phyloP scores from a whole-genome alignment of 139 green algal genomes.

The Chlorella sp. region DNA sequence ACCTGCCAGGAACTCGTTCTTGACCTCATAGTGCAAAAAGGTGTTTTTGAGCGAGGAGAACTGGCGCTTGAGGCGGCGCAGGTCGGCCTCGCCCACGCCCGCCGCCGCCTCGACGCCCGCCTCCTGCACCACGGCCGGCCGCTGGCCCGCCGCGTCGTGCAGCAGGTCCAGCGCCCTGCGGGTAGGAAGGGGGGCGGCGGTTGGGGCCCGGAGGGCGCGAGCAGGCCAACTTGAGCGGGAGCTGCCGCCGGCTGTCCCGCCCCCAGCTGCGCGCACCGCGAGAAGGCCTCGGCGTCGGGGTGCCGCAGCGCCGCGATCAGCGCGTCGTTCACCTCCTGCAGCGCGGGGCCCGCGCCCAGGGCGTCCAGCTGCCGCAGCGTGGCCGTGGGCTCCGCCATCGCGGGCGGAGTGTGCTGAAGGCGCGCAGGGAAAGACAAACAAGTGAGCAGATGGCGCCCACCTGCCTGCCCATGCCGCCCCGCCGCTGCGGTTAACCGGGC shows the following conservation, averaged over 20 bases:
- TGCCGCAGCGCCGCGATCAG: conserved; percentile 28
- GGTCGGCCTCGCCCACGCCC: conserved; percentile 56
- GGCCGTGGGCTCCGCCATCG: no score
- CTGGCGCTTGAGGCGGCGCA: conserved; percentile 56
- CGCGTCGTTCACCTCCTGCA: conserved; percentile 30
- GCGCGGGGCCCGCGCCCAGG: background rate
- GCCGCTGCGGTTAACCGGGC: no score
- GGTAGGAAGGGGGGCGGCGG: background rate
- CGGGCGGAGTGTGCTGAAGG: no score
- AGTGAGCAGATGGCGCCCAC: no score
- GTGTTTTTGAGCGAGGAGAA: conserved; percentile 69
- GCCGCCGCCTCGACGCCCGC: conserved; percentile 40
- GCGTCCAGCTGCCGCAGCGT: background rate
- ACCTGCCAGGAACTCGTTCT: conserved; percentile 60
- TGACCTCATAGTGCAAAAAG: conserved; percentile 64
- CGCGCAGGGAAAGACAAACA: no score
- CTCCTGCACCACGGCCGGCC: conserved; percentile 32
- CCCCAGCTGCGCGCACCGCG: conserved; percentile 22
- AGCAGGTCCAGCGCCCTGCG: conserved; percentile 45
- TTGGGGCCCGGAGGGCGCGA: no score
- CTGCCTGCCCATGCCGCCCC: no score
- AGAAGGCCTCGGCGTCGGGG: conserved; percentile 31
- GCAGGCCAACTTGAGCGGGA: no score
- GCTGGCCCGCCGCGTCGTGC: background rate
- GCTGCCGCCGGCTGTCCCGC: background rate